Conservation (phyloP, 225 moss, liverwort and hornwort genomes). For the Marchantia paleacea region DNA sequence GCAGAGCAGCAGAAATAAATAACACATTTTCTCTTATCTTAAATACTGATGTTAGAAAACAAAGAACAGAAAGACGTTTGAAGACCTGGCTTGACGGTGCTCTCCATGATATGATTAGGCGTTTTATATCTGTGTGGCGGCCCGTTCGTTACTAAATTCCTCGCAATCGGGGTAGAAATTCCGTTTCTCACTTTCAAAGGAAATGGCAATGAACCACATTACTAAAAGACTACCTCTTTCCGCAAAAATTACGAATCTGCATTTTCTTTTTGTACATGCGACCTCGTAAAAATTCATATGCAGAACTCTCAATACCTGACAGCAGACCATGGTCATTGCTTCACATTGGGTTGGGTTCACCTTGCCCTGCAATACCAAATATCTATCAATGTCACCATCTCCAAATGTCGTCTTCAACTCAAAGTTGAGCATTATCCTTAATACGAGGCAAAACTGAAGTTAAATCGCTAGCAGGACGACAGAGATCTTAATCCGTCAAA, state of each 20-base stretch:
- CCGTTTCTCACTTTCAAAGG: background rate
- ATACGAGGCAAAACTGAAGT: background rate
- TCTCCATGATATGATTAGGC: too few relatives aligned
- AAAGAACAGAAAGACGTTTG: too few relatives aligned
- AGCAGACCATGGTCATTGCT: slow-evolving; percentile 96
- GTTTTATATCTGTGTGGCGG: too few relatives aligned
- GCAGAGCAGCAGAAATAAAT: background rate
- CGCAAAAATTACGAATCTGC: too few relatives aligned
- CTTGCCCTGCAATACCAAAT: slow-evolving; percentile 67
- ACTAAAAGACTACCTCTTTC: background rate
- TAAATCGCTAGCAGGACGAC: background rate
- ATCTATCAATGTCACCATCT: background rate
- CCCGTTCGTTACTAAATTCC: too few relatives aligned
- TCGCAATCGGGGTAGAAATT: background rate
- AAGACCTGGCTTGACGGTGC: too few relatives aligned
- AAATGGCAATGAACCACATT: too few relatives aligned
- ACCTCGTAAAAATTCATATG: too few relatives aligned
- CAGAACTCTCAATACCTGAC: slow-evolving; percentile 55
- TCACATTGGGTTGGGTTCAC: slow-evolving; percentile 98
- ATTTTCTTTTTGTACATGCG: too few relatives aligned
- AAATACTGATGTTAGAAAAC: too few relatives aligned
- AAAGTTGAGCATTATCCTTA: background rate
- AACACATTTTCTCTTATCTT: too few relatives aligned
- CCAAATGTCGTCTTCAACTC: background rate
- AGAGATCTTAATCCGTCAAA: background rate